These are phyloP conservation scores for Cymodocea nodosa DNA, from an alignment of 116 monocot genomes.

Conservation along the genomic window DNA sequence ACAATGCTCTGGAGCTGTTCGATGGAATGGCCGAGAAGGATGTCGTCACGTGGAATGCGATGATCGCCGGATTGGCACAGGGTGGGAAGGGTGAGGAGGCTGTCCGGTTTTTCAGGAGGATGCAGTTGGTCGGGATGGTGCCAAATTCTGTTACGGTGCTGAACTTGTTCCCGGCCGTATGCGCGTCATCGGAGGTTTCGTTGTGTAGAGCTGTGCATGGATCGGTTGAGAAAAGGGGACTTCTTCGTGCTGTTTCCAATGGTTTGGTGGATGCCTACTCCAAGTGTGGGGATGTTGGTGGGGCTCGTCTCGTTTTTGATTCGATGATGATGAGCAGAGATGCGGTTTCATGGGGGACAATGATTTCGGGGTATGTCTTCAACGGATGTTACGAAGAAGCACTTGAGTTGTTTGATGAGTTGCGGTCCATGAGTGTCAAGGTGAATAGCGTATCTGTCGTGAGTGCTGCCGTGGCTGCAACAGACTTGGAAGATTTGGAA, in stretches of 20 bases:
- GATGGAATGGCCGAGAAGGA: slow-evolving; percentile 46
- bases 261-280: slow-evolving; percentile 70
- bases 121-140: slow-evolving; percentile 20
- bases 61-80: slow-evolving; percentile 53
- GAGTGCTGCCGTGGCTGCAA: slow-evolving; percentile 55
- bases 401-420: slow-evolving; percentile 48
- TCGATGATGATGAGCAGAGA: slow-evolving; percentile 28
- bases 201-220: slow-evolving; percentile 54
- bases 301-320: slow-evolving; percentile 49
- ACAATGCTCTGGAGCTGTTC: slow-evolving; percentile 48
- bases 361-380: slow-evolving; percentile 64
- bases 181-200: slow-evolving; percentile 17
- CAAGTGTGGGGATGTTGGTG: slow-evolving; percentile 38
- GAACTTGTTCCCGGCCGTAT: slow-evolving; percentile 64
- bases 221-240: slow-evolving; percentile 29
- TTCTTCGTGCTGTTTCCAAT: slow-evolving; percentile 30
- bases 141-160: slow-evolving; percentile 54
- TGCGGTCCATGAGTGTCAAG: slow-evolving; percentile 17
- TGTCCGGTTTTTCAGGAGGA: slow-evolving; percentile 32
- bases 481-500: slow-evolving; percentile 47
- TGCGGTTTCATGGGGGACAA: slow-evolving; percentile 63
- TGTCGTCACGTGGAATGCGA: slow-evolving; percentile 66
- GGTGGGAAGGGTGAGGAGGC: slow-evolving; percentile 21
- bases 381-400: slow-evolving; percentile 38
- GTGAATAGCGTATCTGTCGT: slow-evolving; percentile 52